phyloP scores from a whole-genome alignment of 495 filamentous ascomycete genomes.

The Pyrenula massariospora region DNA sequence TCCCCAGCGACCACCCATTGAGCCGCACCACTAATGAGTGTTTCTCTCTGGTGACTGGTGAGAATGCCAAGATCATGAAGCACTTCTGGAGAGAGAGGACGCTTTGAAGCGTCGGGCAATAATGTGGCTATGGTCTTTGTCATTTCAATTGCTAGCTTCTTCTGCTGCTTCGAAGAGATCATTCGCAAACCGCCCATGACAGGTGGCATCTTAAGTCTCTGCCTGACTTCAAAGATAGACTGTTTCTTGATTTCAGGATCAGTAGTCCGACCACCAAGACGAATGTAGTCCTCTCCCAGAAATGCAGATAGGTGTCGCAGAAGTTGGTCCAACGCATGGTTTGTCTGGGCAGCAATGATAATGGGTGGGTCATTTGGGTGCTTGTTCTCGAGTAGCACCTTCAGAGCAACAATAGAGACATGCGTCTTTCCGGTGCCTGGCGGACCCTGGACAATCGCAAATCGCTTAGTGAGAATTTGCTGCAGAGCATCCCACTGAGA shows the following conservation, averaged over 20 bases:
- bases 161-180: constrained; percentile 25
- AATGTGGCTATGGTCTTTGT: constrained; percentile 34
- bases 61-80: constrained; percentile 46
- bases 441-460: constrained; percentile 81
- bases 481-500: constrained; percentile 59
- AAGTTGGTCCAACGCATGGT: constrained; percentile 86
- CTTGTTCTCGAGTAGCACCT: constrained; percentile 54
- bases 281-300: constrained; percentile 51
- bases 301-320: constrained; percentile 53
- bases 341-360: constrained; percentile 75
- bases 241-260: constrained; percentile 53
- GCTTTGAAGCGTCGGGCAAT: constrained; percentile 6
- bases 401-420: constrained; percentile 61
- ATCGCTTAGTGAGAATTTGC: constrained; percentile 56
- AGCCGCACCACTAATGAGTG: constrained; percentile 41
- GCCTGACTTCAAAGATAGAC: constrained; percentile 51
- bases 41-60: constrained; percentile 44
- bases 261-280: constrained; percentile 67
- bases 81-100: constrained; percentile 30
- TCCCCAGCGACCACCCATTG: constrained; percentile 32
- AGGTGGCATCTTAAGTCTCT: constrained; percentile 9
- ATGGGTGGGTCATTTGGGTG: constrained; percentile 53
- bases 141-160: constrained; percentile 33
- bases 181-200: constrained; percentile 20
- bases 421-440: constrained; percentile 87